Conservation (phyloP, 2,329 filamentous ascomycete genomes). For the Aspergillus sp. region DNA sequence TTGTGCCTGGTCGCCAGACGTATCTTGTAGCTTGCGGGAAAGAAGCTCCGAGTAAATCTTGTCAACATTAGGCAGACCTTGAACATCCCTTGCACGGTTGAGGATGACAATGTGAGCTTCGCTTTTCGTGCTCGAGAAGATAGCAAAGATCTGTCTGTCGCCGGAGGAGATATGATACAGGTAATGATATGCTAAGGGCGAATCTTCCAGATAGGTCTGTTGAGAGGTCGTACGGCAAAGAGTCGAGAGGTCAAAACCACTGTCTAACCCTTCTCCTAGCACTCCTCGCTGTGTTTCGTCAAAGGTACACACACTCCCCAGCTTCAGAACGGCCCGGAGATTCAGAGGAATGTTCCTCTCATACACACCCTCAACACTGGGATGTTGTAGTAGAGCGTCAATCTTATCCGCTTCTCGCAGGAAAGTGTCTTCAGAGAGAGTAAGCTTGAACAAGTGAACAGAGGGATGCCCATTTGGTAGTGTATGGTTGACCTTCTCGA, state of each 20-base stretch:
- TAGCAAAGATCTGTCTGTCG: conserved; percentile 87
- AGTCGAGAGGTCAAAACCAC: conserved; percentile 85
- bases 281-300: conserved; percentile 90
- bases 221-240: conserved; percentile 71
- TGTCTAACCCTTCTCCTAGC: conserved; percentile 87
- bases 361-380: conserved; percentile 95
- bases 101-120: conserved; percentile 89
- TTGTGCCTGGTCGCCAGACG: conserved; percentile 73
- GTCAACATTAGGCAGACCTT: conserved; percentile 87
- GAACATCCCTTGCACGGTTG: conserved; percentile 77
- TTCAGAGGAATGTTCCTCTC: conserved; percentile 90
- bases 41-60: conserved; percentile 84
- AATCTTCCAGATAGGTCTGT: conserved; percentile 74
- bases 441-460: conserved; percentile 91
- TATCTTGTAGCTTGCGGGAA: conserved; percentile 64
- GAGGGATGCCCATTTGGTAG: conserved; percentile 94
- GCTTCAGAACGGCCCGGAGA: conserved; percentile 81
- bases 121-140: conserved; percentile 82
- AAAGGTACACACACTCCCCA: conserved; percentile 91
- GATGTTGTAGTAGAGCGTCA: conserved; percentile 81
- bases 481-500: conserved; percentile 91
- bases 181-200: conserved; percentile 81
- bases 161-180: conserved; percentile 90
- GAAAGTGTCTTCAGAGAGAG: conserved; percentile 85
- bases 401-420: conserved; percentile 84